Evolutionary conservation across 371 early-diverging fungal species (phyloP), one percentile per base, ranked within the genome.

Genomic region (Mucor sp.): DNA sequence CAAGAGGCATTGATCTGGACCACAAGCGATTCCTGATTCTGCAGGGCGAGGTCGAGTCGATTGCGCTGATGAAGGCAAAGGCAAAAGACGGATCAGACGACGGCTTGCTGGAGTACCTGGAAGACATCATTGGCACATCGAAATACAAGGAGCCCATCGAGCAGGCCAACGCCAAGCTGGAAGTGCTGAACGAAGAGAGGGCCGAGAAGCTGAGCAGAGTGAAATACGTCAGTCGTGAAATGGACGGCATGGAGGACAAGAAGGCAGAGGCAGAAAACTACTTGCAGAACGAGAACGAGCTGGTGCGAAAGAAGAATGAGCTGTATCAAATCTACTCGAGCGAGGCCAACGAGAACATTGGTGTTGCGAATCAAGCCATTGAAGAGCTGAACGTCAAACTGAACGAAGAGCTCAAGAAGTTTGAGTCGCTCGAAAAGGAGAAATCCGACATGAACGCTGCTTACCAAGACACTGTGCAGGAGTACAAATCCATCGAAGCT

Each of bases 11-110:
- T 17, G 99, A 99, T 79, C 75, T 99, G 74, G 98, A 98, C 68
- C 98, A 99, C 78, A 99, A 99, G 74, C 89, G 99, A 53, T 99
- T 99, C 74, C 80, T 99, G 71, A 99, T 99, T 70, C 80, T 99
- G 56, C 99, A 95, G 89, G 99, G 99, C 59, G 99, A 99, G 76
- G 99, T 99, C 48, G 99, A 99, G 79, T 96, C 94, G 3, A 99
- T 99, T 70, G 90, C 99, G 4, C 90, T 95, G 74, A 99, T 99
- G 99, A 99, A 99, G 75, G 93, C 99, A 1, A 98, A 98, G 74
- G 98, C 94, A 6, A 89, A 85, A 68, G 94, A 82, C 33, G 97
- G 95, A 39, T 88, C 93, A 68, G 98, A 99, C 60, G 98, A 96
- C 62, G 99, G 99, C 0, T 79, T 99, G 58, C 86, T 99, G 8